A percentile compares a stretch with the other conserved stretches of the same genome.
phyloP scores from a whole-genome alignment of 306 rosid genomes.

The Neltuma alba region DNA sequence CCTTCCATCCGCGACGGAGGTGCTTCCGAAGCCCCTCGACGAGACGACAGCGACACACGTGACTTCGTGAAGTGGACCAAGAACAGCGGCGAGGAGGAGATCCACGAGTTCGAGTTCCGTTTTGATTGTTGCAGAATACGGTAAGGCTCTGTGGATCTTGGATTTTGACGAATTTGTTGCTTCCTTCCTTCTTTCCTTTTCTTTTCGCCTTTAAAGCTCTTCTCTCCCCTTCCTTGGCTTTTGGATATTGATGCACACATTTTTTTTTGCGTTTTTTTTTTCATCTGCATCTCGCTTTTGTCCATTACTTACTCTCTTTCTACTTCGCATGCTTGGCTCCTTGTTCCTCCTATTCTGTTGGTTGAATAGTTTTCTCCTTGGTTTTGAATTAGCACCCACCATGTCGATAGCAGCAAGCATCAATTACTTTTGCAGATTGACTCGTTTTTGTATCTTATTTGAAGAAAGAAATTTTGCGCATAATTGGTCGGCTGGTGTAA shows the following conservation, averaged over 20 bases:
- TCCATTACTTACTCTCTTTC: conserved; percentile 23
- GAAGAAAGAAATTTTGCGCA: conserved; percentile 62
- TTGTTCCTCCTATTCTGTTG: conserved; percentile 35
- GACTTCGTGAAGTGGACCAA: background rate
- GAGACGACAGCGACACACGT: background rate
- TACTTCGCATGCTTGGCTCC: conserved; percentile 30
- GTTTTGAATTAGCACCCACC: conserved; percentile 89
- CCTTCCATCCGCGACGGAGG: background rate
- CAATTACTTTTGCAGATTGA: conserved; percentile 82
- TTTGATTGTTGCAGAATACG: background rate
- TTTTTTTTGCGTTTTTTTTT: conserved; percentile 6
- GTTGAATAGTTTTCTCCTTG: conserved; percentile 40
- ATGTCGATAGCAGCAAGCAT: conserved; percentile 90
- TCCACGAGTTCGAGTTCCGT: background rate
- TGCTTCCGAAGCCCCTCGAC: background rate
- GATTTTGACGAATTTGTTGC: background rate
- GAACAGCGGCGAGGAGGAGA: background rate
- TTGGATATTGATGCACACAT: conserved; percentile 51
- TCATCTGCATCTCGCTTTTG: conserved; percentile 37
- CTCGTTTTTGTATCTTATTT: conserved; percentile 55
- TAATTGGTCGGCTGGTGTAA: conserved; percentile 55
- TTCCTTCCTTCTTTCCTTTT: background rate
- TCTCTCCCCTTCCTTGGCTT: conserved; percentile 76
- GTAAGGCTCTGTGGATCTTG: background rate
- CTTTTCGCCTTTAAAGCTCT: conserved; percentile 48